Conservation (phyloP, 208 protist genomes). For the Leishmania mexicana region DNA sequence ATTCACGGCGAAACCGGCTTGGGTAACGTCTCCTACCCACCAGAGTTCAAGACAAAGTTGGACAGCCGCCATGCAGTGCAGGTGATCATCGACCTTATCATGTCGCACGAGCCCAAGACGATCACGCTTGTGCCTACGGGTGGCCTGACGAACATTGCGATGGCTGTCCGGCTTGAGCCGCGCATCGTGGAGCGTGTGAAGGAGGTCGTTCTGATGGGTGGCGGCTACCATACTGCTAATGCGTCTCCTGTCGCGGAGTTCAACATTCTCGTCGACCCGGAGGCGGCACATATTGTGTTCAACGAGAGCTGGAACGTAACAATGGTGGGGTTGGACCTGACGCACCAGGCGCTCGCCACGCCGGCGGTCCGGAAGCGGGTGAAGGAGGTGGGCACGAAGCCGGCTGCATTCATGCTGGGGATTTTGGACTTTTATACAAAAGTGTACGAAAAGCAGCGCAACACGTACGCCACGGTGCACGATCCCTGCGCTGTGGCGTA, state of each 20-base stretch:
- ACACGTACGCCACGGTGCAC: constrained; percentile 49
- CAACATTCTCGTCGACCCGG: constrained; percentile 77
- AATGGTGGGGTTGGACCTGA: constrained; percentile 87
- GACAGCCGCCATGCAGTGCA: constrained; percentile 55
- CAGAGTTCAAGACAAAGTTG: constrained; percentile 26
- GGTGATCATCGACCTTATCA: constrained; percentile 60
- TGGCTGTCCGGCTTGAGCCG: constrained; percentile 68
- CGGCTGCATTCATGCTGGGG: constrained; percentile 41
- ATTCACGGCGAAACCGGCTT: constrained; percentile 83
- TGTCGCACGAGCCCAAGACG: constrained; percentile 52
- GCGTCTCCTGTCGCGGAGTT: constrained; percentile 72
- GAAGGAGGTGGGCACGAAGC: constrained; percentile 36
- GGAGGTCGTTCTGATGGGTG: constrained; percentile 86
- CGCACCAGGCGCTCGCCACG: constrained; percentile 71
- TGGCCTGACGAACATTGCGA: constrained; percentile 85
- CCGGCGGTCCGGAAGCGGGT: constrained; percentile 46
- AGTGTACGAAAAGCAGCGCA: constrained; percentile 43
- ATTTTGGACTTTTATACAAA: constrained; percentile 59
- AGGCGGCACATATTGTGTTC: constrained; percentile 82
- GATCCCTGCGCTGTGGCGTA: constrained; percentile 83
- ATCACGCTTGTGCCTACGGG: constrained; percentile 72
- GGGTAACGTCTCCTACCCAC: constrained; percentile 42
- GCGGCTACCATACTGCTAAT: constrained; percentile 64
- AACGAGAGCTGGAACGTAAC: constrained; percentile 60
- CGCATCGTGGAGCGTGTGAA: constrained; percentile 67